phyloP scores from a whole-genome alignment of 257 asterid genomes.

The Fraxinus americana region DNA sequence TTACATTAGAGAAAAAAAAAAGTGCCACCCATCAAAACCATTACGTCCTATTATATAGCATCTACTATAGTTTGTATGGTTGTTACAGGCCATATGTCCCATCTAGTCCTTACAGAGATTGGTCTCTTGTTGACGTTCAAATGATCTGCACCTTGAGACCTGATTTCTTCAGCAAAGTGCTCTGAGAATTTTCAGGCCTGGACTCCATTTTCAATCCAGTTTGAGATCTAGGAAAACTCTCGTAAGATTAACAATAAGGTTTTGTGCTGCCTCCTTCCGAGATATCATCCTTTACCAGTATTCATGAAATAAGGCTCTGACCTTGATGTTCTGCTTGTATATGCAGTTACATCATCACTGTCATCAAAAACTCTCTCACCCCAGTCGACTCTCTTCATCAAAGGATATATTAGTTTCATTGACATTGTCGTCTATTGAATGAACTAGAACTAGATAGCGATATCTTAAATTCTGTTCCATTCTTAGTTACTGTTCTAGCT shows the following conservation, averaged over 20 bases:
- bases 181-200: constrained; percentile 8
- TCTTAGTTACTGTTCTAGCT: constrained; percentile 20
- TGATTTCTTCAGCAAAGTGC: constrained; percentile 15
- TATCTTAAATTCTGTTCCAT: constrained; percentile 19
- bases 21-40: not conserved
- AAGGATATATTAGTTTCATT: constrained; percentile 1
- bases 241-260: constrained; percentile 17
- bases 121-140: constrained; percentile 44
- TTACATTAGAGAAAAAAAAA: not conserved
- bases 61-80: not conserved
- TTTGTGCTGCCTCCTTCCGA: constrained; percentile 23
- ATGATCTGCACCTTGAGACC: constrained; percentile 25
- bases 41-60: not conserved
- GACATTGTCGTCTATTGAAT: constrained; percentile 34
- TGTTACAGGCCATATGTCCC: constrained; percentile 34
- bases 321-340: not conserved
- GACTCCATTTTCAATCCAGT: constrained; percentile 18
- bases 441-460: constrained; percentile 50
- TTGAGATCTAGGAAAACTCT: constrained; percentile 21
- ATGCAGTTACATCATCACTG: constrained; percentile 40
- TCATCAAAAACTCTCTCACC: constrained; percentile 37
- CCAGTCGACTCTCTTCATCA: constrained; percentile 22
- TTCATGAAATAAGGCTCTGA: not conserved
- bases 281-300: constrained; percentile 18
- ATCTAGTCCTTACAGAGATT: constrained; percentile 52